Evolutionary conservation across 345 rosid species (phyloP).

Genomic region (Rhizophora mangle): DNA sequence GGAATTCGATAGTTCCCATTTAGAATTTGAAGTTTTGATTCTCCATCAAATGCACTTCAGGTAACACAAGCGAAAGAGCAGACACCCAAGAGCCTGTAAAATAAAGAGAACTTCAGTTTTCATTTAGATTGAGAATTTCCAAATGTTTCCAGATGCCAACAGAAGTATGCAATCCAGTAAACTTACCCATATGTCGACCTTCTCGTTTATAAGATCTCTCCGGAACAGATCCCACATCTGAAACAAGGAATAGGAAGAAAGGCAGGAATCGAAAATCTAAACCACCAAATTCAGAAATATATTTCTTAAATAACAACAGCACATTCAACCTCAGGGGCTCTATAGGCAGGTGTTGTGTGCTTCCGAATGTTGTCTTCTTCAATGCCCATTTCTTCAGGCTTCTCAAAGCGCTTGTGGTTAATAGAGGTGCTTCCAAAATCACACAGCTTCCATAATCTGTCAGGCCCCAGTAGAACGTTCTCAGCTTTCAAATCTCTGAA

Average conservation of each 20-base stretch:
- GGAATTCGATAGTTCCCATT: slow-evolving; percentile 95
- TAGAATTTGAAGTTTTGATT: slow-evolving; percentile 88
- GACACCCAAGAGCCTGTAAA: slow-evolving; percentile 95
- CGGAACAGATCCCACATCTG: slow-evolving; percentile 98
- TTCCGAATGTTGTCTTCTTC: slow-evolving; percentile 98
- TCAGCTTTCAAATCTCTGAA: slow-evolving; percentile 95
- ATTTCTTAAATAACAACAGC: slow-evolving; percentile 17
- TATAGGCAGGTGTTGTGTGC: slow-evolving; percentile 92
- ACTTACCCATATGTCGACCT: slow-evolving; percentile 98
- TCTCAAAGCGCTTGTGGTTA: slow-evolving; percentile 90
- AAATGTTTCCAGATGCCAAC: slow-evolving; percentile 4
- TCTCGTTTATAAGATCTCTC: slow-evolving; percentile 87
- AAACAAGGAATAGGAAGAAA: slow-evolving; percentile 31
- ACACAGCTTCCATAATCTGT: slow-evolving; percentile 85
- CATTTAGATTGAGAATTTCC: background rate
- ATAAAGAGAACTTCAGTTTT: slow-evolving; percentile 18
- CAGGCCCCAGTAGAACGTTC: slow-evolving; percentile 74
- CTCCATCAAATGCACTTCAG: slow-evolving; percentile 97
- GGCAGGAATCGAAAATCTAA: slow-evolving; percentile 24
- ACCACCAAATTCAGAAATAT: slow-evolving; percentile 27
- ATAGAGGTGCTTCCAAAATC: slow-evolving; percentile 95
- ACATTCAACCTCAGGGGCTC: slow-evolving; percentile 90
- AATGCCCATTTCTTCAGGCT: slow-evolving; percentile 95
- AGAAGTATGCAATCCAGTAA: slow-evolving; percentile 10
- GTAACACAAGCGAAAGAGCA: slow-evolving; percentile 87